Conservation (phyloP, 345 rosid genomes). For the Firmiana major region DNA sequence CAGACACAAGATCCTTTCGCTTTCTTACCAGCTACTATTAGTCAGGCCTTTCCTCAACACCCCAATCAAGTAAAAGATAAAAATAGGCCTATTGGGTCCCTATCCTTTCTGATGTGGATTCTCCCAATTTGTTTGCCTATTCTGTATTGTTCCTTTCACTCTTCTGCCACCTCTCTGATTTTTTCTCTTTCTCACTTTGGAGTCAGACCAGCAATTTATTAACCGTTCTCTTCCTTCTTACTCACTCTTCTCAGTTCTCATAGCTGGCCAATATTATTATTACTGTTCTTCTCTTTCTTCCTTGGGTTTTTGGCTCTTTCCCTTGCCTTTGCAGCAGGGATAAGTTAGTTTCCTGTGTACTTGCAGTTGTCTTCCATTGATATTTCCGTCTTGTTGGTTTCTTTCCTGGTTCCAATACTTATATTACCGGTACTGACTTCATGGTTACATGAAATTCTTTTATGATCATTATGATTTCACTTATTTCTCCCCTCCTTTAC, state of each 20-base stretch:
- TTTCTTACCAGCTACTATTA: not conserved
- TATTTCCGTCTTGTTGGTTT: not conserved
- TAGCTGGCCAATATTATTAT: not conserved
- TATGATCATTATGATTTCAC: conserved; percentile 23
- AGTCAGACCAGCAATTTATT: conserved; percentile 19
- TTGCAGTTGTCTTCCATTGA: not conserved
- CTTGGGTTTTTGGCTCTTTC: not conserved
- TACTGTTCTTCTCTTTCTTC: not conserved
- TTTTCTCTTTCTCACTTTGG: not conserved
- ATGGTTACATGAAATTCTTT: conserved; percentile 8
- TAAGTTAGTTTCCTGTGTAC: not conserved
- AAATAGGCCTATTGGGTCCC: conserved; percentile 10
- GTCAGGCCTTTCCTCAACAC: not conserved
- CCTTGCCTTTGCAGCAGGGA: not conserved
- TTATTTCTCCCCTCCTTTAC: not conserved
- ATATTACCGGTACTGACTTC: not conserved
- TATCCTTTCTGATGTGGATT: conserved; percentile 28
- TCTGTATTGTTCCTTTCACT: conserved; percentile 60
- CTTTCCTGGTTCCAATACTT: not conserved
- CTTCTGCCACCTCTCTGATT: not conserved
- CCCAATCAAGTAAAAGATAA: conserved; percentile 9
- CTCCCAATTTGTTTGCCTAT: conserved; percentile 37
- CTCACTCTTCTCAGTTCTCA: not conserved
- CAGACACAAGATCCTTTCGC: not conserved
- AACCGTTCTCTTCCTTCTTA: not conserved